A percentile compares a stretch with the other conserved stretches of the same genome.
phyloP scores from a whole-genome alignment of 2,329 filamentous ascomycete genomes.

The Ceratocystis variospora region DNA sequence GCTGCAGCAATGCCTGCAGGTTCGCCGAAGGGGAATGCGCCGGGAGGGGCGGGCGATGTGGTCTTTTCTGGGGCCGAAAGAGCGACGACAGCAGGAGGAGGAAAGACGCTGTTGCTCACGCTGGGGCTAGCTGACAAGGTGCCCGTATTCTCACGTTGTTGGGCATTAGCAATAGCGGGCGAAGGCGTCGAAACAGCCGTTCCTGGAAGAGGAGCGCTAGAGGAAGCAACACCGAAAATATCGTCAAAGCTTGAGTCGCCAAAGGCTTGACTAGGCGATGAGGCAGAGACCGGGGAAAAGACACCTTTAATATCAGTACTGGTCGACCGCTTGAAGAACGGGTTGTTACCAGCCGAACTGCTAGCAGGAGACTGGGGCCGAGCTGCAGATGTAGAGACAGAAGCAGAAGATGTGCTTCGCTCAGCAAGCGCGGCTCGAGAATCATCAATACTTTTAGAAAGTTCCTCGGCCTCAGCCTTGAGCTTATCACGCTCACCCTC shows the following conservation, averaged over 20 bases:
- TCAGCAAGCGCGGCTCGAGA: slow-evolving; percentile 12
- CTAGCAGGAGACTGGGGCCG: slow-evolving; percentile 55
- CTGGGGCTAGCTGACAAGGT: slow-evolving; percentile 36
- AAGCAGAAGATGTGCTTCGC: slow-evolving; percentile 37
- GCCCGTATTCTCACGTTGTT: slow-evolving; percentile 41
- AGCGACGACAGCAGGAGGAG: not conserved
- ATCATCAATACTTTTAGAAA: slow-evolving; percentile 34
- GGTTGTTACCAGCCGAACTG: slow-evolving; percentile 55
- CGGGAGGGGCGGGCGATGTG: slow-evolving; percentile 26
- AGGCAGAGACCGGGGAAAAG: slow-evolving; percentile 31
- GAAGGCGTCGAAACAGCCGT: slow-evolving; percentile 44
- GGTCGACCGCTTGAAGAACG: slow-evolving; percentile 69
- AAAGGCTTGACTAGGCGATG: slow-evolving; percentile 32
- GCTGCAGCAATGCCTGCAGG: slow-evolving; percentile 44
- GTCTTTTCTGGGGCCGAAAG: slow-evolving; percentile 5
- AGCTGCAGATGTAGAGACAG: slow-evolving; percentile 45
- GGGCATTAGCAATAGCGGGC: slow-evolving; percentile 28
- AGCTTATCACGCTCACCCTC: slow-evolving; percentile 82
- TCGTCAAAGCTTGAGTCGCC: slow-evolving; percentile 67
- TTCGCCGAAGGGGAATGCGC: slow-evolving; percentile 31
- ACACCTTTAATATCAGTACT: slow-evolving; percentile 47
- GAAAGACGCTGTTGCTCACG: slow-evolving; percentile 6
- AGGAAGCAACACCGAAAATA: slow-evolving; percentile 55
- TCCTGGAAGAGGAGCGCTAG: slow-evolving; percentile 26
- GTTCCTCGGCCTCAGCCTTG: slow-evolving; percentile 61